A percentile compares a stretch with the other conserved stretches of the same genome.
These are phyloP conservation scores for Pichia sp. DNA, from an alignment of 1,139 yeast genomes.

Conservation along the genomic window DNA sequence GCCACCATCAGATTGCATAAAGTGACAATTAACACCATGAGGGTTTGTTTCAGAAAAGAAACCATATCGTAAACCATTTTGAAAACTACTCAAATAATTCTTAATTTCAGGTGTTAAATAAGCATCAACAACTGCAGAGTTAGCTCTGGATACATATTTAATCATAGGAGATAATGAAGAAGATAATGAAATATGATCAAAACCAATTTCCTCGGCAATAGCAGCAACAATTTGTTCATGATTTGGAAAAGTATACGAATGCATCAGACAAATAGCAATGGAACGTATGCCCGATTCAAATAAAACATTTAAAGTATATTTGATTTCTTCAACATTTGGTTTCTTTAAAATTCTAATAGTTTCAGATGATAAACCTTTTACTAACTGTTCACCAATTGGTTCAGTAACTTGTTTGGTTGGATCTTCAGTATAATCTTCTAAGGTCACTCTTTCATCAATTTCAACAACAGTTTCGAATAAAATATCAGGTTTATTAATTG, in stretches of 20 bases:
- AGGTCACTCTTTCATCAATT: slow-evolving; percentile 65
- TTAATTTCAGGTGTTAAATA: slow-evolving; percentile 68
- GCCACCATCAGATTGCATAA: slow-evolving; percentile 60
- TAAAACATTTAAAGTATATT: slow-evolving; percentile 35
- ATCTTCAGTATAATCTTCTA: slow-evolving; percentile 36
- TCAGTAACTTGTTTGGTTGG: slow-evolving; percentile 26
- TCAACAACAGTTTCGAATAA: slow-evolving; percentile 59
- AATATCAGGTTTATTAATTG: slow-evolving; percentile 50
- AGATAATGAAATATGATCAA: slow-evolving; percentile 57
- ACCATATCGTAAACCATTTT: slow-evolving; percentile 52
- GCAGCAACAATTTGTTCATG: slow-evolving; percentile 56
- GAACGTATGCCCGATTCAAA: slow-evolving; percentile 54
- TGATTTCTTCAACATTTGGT: slow-evolving; percentile 40
- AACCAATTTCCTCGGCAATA: slow-evolving; percentile 47
- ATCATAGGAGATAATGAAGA: slow-evolving; percentile 67
- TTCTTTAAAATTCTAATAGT: slow-evolving; percentile 45
- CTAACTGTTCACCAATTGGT: slow-evolving; percentile 30
- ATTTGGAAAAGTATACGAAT: slow-evolving; percentile 60
- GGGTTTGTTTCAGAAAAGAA: slow-evolving; percentile 31
- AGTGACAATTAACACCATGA: slow-evolving; percentile 19
- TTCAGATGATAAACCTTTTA: slow-evolving; percentile 57
- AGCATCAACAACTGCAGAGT: slow-evolving; percentile 70
- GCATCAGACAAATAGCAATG: slow-evolving; percentile 61
- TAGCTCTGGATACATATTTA: slow-evolving; percentile 63
- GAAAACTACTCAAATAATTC: slow-evolving; percentile 53